Conservation (phyloP, 352 stramenopile species). For the Globisporangium recalcitrans region DNA sequence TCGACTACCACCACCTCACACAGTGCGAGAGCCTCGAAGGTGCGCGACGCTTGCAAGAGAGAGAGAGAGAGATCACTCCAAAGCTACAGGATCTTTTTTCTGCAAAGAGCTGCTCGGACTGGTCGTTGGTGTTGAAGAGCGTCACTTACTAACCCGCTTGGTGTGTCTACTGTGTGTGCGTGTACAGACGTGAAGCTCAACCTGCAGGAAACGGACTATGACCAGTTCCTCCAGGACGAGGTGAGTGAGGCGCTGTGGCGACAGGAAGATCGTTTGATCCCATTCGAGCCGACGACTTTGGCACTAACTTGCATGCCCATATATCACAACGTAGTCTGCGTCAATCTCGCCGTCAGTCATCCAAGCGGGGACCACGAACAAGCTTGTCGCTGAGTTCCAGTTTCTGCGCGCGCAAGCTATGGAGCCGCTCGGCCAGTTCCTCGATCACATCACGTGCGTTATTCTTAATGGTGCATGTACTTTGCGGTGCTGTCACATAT, state of each 20-base stretch:
- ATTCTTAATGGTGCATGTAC: not conserved
- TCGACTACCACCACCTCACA: slow-evolving; percentile 88
- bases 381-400: slow-evolving; percentile 94
- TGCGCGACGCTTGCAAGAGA: slow-evolving; percentile 14
- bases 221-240: slow-evolving; percentile 94
- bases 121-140: not conserved
- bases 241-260: slow-evolving; percentile 23
- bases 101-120: not conserved
- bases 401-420: slow-evolving; percentile 95
- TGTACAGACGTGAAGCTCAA: slow-evolving; percentile 90
- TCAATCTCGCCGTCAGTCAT: slow-evolving; percentile 71
- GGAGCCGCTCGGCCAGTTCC: slow-evolving; percentile 94
- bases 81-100: slow-evolving; percentile 15
- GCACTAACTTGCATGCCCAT: slow-evolving; percentile 2
- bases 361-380: slow-evolving; percentile 84
- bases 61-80: not conserved
- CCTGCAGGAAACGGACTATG: slow-evolving; percentile 98
- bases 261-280: slow-evolving; percentile 12
- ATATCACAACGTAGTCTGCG: slow-evolving; percentile 31
- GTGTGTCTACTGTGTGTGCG: not conserved
- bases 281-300: slow-evolving; percentile 27
- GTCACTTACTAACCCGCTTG: not conserved
- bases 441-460: slow-evolving; percentile 98
- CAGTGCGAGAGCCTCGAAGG: slow-evolving; percentile 90
- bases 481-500: not conserved